Evolutionary conservation across 2,329 filamentous ascomycete species (phyloP).

Genomic region (Escovopsis sp.): DNA sequence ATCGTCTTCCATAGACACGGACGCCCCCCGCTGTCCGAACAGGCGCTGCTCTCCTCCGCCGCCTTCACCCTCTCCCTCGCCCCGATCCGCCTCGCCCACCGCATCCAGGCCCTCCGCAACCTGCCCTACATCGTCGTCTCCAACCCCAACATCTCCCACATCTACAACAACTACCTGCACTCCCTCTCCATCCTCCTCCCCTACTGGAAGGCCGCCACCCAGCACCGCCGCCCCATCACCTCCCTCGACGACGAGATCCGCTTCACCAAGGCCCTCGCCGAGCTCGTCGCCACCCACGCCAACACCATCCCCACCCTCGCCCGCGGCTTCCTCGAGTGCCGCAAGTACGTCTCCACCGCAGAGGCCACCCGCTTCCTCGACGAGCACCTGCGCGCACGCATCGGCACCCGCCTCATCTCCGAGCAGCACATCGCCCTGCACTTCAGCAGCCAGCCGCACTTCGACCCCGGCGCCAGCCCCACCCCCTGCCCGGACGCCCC

Average conservation of each 20-base stretch:
- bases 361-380: slow-evolving; percentile 90
- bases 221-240: slow-evolving; percentile 21
- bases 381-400: slow-evolving; percentile 81
- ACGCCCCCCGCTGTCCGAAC: slow-evolving; percentile 65
- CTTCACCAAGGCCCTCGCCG: slow-evolving; percentile 85
- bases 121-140: slow-evolving; percentile 95
- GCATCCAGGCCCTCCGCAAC: slow-evolving; percentile 83
- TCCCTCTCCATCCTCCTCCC: slow-evolving; percentile 81
- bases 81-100: slow-evolving; percentile 80
- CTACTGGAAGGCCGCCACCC: slow-evolving; percentile 42
- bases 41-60: slow-evolving; percentile 72
- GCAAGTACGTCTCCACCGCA: slow-evolving; percentile 67
- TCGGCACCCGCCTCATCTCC: slow-evolving; percentile 84
- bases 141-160: slow-evolving; percentile 87
- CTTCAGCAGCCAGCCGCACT: slow-evolving; percentile 52
- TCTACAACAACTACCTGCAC: slow-evolving; percentile 93
- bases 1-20: slow-evolving; percentile 39
- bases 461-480: slow-evolving; percentile 35
- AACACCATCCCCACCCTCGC: slow-evolving; percentile 92
- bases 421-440: slow-evolving; percentile 95
- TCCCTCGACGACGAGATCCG: slow-evolving; percentile 74
- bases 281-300: slow-evolving; percentile 86
- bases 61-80: slow-evolving; percentile 92
- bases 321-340: slow-evolving; percentile 80
- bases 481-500: slow-evolving; percentile 35